A percentile compares a stretch with the other conserved stretches of the same genome.
These are phyloP conservation scores for Coemansia erecta DNA, from an alignment of 192 early-diverging fungal species.

Conservation along the genomic window DNA sequence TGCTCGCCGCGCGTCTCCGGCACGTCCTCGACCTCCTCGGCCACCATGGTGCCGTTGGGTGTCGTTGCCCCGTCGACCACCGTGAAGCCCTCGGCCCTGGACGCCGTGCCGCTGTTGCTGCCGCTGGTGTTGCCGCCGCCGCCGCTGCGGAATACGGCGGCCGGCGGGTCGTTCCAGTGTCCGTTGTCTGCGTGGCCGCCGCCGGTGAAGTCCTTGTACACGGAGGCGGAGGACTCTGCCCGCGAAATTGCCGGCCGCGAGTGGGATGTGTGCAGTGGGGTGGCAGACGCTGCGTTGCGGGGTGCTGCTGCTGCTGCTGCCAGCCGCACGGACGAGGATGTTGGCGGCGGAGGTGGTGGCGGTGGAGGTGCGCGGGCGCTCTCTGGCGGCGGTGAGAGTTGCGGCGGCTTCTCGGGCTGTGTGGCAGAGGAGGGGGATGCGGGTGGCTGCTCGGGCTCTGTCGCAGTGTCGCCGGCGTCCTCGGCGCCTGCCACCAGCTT, in stretches of 20 bases:
- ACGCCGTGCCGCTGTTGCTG: neutral
- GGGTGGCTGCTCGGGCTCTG: too few relatives aligned
- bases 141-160: constrained; percentile 34
- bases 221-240: constrained; percentile 18
- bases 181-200: constrained; percentile 42
- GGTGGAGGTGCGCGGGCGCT: too few relatives aligned
- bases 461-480: too few relatives aligned
- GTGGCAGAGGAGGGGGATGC: too few relatives aligned
- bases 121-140: neutral
- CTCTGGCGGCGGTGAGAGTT: too few relatives aligned
- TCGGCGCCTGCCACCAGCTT: too few relatives aligned
- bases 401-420: too few relatives aligned
- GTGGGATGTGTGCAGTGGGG: too few relatives aligned
- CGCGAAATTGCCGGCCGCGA: constrained; percentile 13
- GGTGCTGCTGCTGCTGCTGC: too few relatives aligned
- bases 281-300: too few relatives aligned
- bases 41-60: constrained; percentile 11
- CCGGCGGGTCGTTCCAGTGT: constrained; percentile 57
- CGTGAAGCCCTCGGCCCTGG: constrained; percentile 20
- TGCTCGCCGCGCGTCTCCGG: constrained; percentile 20
- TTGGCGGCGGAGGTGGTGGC: too few relatives aligned
- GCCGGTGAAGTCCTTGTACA: constrained; percentile 48
- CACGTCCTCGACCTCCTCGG: constrained; percentile 6
- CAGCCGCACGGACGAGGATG: too few relatives aligned
- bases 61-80: constrained; percentile 20